Base-by-base conservation (phyloP, 352 stramenopile species). In the Globisporangium splendens region DNA sequence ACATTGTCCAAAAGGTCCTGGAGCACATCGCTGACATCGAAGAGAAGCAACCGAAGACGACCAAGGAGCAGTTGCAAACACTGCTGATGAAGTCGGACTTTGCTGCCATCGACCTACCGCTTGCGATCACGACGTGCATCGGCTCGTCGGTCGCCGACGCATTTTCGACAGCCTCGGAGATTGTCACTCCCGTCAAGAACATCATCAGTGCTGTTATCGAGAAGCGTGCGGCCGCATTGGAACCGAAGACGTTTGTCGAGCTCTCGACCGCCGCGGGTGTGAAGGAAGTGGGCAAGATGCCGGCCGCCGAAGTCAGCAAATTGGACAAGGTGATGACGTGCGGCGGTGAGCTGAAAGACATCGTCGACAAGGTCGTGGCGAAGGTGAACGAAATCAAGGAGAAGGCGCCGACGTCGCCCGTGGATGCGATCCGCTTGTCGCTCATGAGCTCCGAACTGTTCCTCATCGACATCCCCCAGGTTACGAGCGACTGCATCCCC, bases 51-150 rank as follows among this genome's bases (percentile, higher is more conserved):
- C 74, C 71, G 1, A 48, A 76, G 43, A 77, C 70, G 8, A 79
- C 78, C 2, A 62, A 77, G 21, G 74, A 77, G 5, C 75, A 86
- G 59, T 47, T 86, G 17, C 14, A 75, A 48, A 50, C 68, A 22
- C 20, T 84, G 24, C 42, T 89, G 13, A 68, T 63, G 47, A 77
- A 89, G 57, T 75, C 69, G 47, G 75, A 86, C 56, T 72, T 72
- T 10, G 72, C 75, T 3, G 61, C 82, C n/a, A 68, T 62, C 18
- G 79, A 89, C 56, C 50, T 86, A 5, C 76, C 79, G 0, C 55
- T 63, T n/a, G 73, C 72, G 0, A 76, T 85, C 35, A 61, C 69
- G n/a, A 70, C 63, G 6, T 86, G 78, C 38, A 48, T 75, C 15
- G 74, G 74, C 13, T 58, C 70, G 24, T 47, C 53, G 4, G 50